Conservation (phyloP, 805 yeast species). For the Suhomyces vadensis region DNA sequence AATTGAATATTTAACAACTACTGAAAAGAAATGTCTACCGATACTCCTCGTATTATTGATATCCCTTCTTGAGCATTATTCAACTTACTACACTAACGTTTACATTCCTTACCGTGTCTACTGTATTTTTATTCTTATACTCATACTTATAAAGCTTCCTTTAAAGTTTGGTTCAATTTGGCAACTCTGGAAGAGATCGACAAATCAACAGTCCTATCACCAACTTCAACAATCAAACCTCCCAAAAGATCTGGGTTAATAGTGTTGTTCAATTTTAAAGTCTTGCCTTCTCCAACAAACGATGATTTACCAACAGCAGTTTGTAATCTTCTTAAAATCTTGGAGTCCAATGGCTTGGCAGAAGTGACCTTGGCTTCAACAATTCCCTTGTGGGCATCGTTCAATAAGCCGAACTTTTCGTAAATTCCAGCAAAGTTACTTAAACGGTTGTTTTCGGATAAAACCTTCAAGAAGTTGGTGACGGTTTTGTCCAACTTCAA, state of each 20-base stretch:
- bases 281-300: slow-evolving; percentile 83
- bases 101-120: not conserved
- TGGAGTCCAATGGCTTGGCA: slow-evolving; percentile 79
- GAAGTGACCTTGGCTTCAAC: slow-evolving; percentile 93
- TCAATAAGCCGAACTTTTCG: slow-evolving; percentile 70
- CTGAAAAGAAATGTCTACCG: too few species aligned
- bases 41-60: too few species aligned
- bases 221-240: slow-evolving; percentile 93
- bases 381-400: slow-evolving; percentile 87
- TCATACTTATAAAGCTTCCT: slow-evolving; percentile 77
- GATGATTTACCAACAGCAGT: slow-evolving; percentile 73
- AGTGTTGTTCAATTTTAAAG: slow-evolving; percentile 77
- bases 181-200: slow-evolving; percentile 81
- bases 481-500: slow-evolving; percentile 66
- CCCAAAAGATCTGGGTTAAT: slow-evolving; percentile 92
- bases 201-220: slow-evolving; percentile 95
- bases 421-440: slow-evolving; percentile 63
- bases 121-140: not conserved
- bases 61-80: too few species aligned
- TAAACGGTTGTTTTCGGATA: slow-evolving; percentile 95
- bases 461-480: slow-evolving; percentile 75
- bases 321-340: slow-evolving; percentile 74
- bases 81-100: not conserved
- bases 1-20: too few species aligned
- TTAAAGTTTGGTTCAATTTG: slow-evolving; percentile 84